phyloP scores from a whole-genome alignment of 164 flowering plant genomes.

The Amborella trichopoda region DNA sequence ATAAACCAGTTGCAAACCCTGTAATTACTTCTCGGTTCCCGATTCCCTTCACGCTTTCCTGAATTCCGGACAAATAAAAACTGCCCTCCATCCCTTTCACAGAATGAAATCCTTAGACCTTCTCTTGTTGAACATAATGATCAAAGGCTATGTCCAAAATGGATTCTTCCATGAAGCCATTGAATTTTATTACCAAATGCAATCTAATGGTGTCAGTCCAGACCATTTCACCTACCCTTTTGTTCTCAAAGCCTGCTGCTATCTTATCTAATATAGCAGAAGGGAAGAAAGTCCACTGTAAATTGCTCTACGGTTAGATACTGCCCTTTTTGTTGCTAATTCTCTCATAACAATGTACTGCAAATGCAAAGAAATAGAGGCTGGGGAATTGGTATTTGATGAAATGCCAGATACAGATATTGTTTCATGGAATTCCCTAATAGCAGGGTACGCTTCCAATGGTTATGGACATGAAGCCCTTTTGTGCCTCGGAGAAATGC shows the following conservation, averaged over 20 bases:
- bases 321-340: constrained; percentile 39
- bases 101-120: too few relatives aligned
- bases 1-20: too few relatives aligned
- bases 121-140: constrained; percentile 43
- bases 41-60: too few relatives aligned
- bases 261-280: constrained; percentile 14
- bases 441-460: constrained; percentile 17
- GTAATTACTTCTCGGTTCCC: too few relatives aligned
- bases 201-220: constrained; percentile 14
- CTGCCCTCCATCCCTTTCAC: too few relatives aligned
- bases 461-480: constrained; percentile 47
- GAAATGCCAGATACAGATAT: constrained; percentile 35
- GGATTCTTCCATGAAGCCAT: constrained; percentile 28
- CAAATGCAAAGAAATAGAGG: constrained; percentile 23
- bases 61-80: too few relatives aligned
- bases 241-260: constrained; percentile 48
- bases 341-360: constrained; percentile 48
- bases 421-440: constrained; percentile 43
- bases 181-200: constrained; percentile 23
- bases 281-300: constrained; percentile 36
- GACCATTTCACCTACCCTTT: constrained; percentile 50
- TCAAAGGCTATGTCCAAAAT: constrained; percentile 24
- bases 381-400: constrained; percentile 27
- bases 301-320: constrained; percentile 35
- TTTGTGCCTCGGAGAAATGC: constrained; percentile 27